phyloP scores from a whole-genome alignment of 257 asterid species.

The Solanum arcanum region DNA sequence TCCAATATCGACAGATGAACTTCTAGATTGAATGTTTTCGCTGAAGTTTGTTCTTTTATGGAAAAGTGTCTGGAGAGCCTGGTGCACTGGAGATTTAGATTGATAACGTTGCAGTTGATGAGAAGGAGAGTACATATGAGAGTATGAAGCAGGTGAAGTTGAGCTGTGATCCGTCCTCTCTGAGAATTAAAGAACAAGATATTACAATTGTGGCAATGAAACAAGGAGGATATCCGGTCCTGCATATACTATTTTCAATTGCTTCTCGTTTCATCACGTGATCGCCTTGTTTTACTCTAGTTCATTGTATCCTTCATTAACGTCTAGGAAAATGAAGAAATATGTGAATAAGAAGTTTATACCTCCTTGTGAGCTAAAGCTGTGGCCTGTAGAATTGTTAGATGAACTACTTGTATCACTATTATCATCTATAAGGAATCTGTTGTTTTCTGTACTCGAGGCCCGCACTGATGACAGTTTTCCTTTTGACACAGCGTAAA shows the following conservation, averaged over 20 bases:
- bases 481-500: constrained; percentile 72
- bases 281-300: not conserved
- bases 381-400: constrained; percentile 32
- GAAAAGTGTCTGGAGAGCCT: constrained; percentile 16
- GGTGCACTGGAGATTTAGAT: constrained; percentile 50
- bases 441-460: constrained; percentile 45
- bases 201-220: not conserved
- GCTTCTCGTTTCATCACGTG: not conserved
- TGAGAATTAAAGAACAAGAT: constrained; percentile 11
- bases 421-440: constrained; percentile 23
- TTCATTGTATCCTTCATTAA: not conserved
- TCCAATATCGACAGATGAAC: constrained; percentile 5
- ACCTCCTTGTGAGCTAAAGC: constrained; percentile 42
- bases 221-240: not conserved
- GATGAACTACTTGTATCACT: constrained; percentile 44
- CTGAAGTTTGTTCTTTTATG: constrained; percentile 30
- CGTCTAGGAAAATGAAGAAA: not conserved
- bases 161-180: constrained; percentile 35
- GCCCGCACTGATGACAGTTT: constrained; percentile 55
- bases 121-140: constrained; percentile 35
- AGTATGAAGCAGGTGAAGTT: constrained; percentile 18
- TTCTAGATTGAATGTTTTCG: constrained; percentile 9
- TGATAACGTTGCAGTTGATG: constrained; percentile 52
- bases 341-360: not conserved
- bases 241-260: not conserved